Conservation (phyloP, 2,329 filamentous ascomycete species). For the Elsinoe necatrix region DNA sequence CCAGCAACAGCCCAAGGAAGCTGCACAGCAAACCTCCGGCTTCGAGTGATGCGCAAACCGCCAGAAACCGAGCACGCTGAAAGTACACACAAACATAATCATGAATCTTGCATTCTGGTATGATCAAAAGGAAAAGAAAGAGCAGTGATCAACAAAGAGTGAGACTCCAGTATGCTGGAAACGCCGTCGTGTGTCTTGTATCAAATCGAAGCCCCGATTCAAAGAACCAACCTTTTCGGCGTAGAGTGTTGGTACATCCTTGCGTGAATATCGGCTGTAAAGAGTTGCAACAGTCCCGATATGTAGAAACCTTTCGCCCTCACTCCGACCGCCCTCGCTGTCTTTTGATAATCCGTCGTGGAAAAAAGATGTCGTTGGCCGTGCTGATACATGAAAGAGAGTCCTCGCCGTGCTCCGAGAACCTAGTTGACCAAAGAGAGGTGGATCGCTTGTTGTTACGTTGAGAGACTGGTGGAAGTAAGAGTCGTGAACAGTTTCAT, state of each 20-base stretch:
- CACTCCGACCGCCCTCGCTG: background rate
- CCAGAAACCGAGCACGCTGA: background rate
- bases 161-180: conserved; percentile 4
- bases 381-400: background rate
- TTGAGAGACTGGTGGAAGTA: conserved; percentile 13
- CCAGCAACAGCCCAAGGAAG: background rate
- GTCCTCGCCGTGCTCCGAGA: conserved; percentile 5
- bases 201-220: conserved; percentile 8
- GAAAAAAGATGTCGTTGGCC: background rate
- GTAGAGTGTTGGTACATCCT: conserved; percentile 12
- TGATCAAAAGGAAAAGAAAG: background rate
- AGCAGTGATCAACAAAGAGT: conserved; percentile 1
- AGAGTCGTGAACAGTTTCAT: conserved; percentile 16
- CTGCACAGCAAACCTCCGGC: background rate
- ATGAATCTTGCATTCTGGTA: conserved; percentile 12
- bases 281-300: conserved; percentile 2
- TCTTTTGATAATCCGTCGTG: background rate
- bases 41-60: background rate
- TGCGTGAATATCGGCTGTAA: background rate
- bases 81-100: background rate
- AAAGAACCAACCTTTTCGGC: conserved; percentile 5
- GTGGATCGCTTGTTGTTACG: background rate
- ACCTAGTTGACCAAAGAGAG: conserved; percentile 5
- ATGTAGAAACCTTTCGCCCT: conserved; percentile 12
- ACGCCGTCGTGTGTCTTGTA: conserved; percentile 10